Evolutionary conservation across 371 early-diverging fungal genomes (phyloP), one percentile per base, ranked within the genome.

Genomic region (Apophysomyces elegans): DNA sequence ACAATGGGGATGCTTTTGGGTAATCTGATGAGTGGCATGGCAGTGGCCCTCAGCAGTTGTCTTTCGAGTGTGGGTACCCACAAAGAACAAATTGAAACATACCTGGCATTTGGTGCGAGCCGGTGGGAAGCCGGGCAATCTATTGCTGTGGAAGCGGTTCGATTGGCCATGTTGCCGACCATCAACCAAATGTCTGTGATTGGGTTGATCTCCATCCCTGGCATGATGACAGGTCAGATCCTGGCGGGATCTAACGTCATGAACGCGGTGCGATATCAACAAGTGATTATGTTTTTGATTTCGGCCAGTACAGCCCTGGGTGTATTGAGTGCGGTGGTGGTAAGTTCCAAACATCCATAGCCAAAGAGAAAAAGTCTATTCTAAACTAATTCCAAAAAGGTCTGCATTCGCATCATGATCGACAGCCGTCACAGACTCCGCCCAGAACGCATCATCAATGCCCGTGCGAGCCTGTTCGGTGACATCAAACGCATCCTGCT

Each of bases 171-270:
- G 81, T 64, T 95, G 60, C 96, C 96, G 2, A 88, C 89, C 0
- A 85, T 96, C 58, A 95, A 94, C 69, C 83, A 86, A 21, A 93
- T 95, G 92, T 84, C 90, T 38, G 88, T 94, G 44, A 91, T 91
- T 62, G 96, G 96, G 0, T 74, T 96, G 64, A 92, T 96, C 58
- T 88, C 93, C 7, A 95, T 96, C 45, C 96, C 96, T 0, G 96
- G 94, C 4, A 88, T 93, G 83, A 95, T 96, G 95, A 93, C 93
- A 0, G 96, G 96, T 63, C 94, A 94, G 71, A 90, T 95, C 58
- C 78, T 95, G 39, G 94, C 92, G 35, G 96, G 96, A 8, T 90
- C 91, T 0, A 81, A 87, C 16, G 89, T 94, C 37, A 84, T 86
- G 68, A 87, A 91, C 59, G 96, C 96, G 0, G 92, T 89, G 3